phyloP scores from a whole-genome alignment of 495 filamentous ascomycete genomes.

The Daldinia decipiens region DNA sequence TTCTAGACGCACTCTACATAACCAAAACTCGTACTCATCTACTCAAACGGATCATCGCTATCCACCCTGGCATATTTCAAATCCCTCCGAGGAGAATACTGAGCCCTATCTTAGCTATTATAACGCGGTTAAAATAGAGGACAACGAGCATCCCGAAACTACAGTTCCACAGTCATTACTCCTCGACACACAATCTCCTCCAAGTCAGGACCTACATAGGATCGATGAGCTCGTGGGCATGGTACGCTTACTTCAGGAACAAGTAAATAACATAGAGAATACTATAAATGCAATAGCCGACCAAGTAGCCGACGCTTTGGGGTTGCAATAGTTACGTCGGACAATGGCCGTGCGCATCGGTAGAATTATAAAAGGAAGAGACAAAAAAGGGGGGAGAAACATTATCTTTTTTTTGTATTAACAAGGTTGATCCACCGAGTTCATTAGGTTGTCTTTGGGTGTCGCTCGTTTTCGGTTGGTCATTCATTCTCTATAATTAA shows the following conservation, averaged over 20 bases:
- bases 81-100: not conserved
- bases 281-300: not conserved
- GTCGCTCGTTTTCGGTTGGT: not conserved
- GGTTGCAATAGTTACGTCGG: too few species aligned
- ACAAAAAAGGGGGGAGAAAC: not conserved
- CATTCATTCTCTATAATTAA: not conserved
- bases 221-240: too few species aligned
- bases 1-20: not conserved
- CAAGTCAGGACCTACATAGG: too few species aligned
- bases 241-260: not conserved
- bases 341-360: too few species aligned
- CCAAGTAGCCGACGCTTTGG: too few species aligned
- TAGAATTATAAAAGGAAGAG: not conserved
- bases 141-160: not conserved
- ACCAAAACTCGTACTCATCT: not conserved
- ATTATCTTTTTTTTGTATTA: too few species aligned
- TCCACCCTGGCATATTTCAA: not conserved
- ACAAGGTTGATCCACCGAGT: too few species aligned
- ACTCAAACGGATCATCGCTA: not conserved
- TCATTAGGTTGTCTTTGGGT: not conserved
- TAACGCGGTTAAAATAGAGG: not conserved
- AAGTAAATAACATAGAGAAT: not conserved
- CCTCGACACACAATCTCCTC: too few species aligned
- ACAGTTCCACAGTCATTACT: too few species aligned
- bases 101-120: not conserved